These are phyloP conservation scores for Mucor piriformis DNA, from an alignment of 371 early-diverging fungal species.

Conservation along the genomic window DNA sequence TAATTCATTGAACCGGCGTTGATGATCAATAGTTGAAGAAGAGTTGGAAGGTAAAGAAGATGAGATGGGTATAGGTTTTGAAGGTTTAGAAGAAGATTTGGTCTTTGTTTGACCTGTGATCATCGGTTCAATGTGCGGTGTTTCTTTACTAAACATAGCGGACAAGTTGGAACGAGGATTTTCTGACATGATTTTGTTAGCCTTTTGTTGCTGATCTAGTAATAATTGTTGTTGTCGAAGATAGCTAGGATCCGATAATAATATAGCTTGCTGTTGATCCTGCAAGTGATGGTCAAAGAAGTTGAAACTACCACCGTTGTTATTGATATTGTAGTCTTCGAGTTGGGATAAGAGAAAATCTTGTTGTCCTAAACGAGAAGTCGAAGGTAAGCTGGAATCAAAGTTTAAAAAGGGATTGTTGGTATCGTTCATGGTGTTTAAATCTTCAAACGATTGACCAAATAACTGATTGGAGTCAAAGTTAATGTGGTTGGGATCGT, in stretches of 20 bases:
- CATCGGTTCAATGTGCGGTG: slow-evolving; percentile 8
- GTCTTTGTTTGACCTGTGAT: slow-evolving; percentile 11
- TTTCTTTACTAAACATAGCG: slow-evolving; percentile 26
- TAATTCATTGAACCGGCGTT: slow-evolving; percentile 30
- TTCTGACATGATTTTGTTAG: slow-evolving; percentile 6
- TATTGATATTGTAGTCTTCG: neutral
- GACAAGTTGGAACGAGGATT: slow-evolving; percentile 18
- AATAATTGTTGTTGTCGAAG: slow-evolving; percentile 31
- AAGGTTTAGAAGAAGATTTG: neutral
- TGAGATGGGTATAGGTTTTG: slow-evolving; percentile 22
- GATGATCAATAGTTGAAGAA: slow-evolving; percentile 26
- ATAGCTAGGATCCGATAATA: slow-evolving; percentile 36
- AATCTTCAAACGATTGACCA: slow-evolving; percentile 22
- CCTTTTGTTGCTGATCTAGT: slow-evolving; percentile 18
- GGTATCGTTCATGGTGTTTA: slow-evolving; percentile 3
- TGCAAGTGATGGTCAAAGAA: slow-evolving; percentile 5
- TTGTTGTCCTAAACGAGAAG: slow-evolving; percentile 8
- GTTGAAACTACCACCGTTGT: neutral
- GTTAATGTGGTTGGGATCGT: slow-evolving; percentile 10
- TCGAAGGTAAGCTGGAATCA: slow-evolving; percentile 9
- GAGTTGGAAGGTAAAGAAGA: slow-evolving; percentile 2
- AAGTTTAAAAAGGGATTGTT: slow-evolving; percentile 19
- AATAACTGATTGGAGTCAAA: slow-evolving; percentile 9
- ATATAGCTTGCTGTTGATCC: slow-evolving; percentile 23
- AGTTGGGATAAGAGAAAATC: slow-evolving; percentile 2